These are phyloP conservation scores for Cyclostephanos invisitatus DNA, from an alignment of 108 stramenopile species.

Conservation along the genomic window DNA sequence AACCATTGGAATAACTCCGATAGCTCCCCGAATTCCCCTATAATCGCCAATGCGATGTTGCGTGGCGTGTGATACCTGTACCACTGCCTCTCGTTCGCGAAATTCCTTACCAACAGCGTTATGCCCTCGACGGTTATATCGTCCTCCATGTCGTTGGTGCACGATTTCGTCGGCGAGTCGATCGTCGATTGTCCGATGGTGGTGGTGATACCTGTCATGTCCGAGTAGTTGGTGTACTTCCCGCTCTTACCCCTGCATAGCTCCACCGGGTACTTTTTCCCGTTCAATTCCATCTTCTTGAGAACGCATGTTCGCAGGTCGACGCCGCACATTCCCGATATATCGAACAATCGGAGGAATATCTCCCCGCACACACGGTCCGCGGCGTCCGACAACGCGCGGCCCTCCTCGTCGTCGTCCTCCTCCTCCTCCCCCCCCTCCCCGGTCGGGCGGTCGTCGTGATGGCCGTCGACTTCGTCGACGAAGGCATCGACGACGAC, in stretches of 20 bases:
- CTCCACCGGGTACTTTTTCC: constrained; percentile 84
- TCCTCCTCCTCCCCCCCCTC: background rate
- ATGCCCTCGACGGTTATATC: constrained; percentile 35
- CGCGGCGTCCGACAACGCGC: background rate
- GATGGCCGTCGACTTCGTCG: background rate
- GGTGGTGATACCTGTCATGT: constrained; percentile 77
- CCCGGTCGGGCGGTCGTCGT: background rate
- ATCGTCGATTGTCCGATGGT: constrained; percentile 71
- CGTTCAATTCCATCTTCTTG: constrained; percentile 78
- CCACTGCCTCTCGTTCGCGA: constrained; percentile 77
- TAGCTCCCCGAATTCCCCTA: constrained; percentile 93
- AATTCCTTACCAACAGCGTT: constrained; percentile 47
- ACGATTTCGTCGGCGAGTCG: constrained; percentile 20
- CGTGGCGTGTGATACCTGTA: constrained; percentile 85
- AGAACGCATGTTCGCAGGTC: constrained; percentile 51
- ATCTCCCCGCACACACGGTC: constrained; percentile 13
- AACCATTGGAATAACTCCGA: constrained; percentile 90
- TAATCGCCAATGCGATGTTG: constrained; percentile 79
- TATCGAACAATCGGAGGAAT: constrained; percentile 31
- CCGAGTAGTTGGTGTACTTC: constrained; percentile 82
- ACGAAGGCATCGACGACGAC: background rate
- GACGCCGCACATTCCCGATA: constrained; percentile 24
- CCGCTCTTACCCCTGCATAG: constrained; percentile 77
- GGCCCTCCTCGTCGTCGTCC: background rate
- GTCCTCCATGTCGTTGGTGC: constrained; percentile 25